These are phyloP conservation scores for Graphiopsis chlorocephala DNA, from an alignment of 2,329 filamentous ascomycete species.

Conservation along the genomic window DNA sequence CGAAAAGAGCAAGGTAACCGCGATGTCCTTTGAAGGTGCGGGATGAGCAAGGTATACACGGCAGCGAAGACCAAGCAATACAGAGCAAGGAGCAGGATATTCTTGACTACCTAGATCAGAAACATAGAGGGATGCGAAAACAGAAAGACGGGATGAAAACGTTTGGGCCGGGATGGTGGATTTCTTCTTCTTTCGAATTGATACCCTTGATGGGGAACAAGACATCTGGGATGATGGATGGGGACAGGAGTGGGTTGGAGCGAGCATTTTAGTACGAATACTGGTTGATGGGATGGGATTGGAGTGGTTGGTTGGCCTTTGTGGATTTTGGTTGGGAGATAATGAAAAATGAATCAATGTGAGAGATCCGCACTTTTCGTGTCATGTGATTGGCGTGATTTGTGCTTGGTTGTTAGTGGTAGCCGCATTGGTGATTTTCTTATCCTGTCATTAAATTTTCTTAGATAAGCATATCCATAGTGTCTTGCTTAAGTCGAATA, in stretches of 20 bases:
- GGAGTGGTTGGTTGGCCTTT: neutral
- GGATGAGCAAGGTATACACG: neutral
- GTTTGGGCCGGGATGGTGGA: neutral
- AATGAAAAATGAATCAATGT: neutral
- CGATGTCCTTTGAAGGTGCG: neutral
- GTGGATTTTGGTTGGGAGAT: neutral
- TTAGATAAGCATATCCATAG: neutral
- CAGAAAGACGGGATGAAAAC: neutral
- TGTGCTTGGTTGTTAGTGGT: neutral
- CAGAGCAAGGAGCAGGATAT: neutral
- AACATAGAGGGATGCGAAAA: neutral
- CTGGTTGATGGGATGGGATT: neutral
- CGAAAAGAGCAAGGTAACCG: neutral
- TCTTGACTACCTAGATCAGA: neutral
- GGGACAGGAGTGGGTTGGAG: neutral
- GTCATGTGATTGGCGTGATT: neutral
- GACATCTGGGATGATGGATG: neutral
- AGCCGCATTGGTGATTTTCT: neutral
- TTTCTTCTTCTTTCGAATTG: neutral
- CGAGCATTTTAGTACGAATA: neutral
- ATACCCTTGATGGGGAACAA: conserved; percentile 4
- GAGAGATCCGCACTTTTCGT: neutral
- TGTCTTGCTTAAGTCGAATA: neutral
- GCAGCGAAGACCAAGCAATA: neutral
- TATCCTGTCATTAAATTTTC: no score